Evolutionary conservation across 306 rosid species (phyloP), one percentile per base, ranked within the genome.

Genomic region (Delonix regia): DNA sequence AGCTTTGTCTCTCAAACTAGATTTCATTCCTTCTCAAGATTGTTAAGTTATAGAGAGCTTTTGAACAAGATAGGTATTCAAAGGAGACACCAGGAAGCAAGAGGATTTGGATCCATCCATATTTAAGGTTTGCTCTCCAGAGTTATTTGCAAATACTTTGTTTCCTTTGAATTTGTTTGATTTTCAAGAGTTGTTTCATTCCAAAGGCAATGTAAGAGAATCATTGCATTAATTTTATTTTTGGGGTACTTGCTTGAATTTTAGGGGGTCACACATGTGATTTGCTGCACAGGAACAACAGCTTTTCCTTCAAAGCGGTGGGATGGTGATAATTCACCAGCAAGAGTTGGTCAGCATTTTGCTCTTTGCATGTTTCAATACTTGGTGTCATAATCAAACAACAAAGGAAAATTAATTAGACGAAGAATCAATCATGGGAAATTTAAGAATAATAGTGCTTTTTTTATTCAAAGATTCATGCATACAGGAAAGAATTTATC

Each of bases 271-370:
- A 94, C 99, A 18, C 97, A 94, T 84, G 93, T 94, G 82, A 94
- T 94, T 82, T 94, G 97, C 90, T 89, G 94, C 90, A 88, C 95
- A 3, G 99, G 99, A 82, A 94, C 99, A 1, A 94, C 97, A 28
- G 99, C 97, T 38, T 94, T 94, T 85, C 99, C 99, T 82, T 94
- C 99, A 0, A 94, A 57, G 84, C 90, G 97, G 33, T 94, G 99
- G 99, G 91, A 85, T 55, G 97, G 88, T 51, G 97, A 92, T 62
- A 94, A 94, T 69, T 86, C 98, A 49, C 97, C 98, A 11, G 98
- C 88, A 83, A 89, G 88, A 84, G 94, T 90, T 87, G 98, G 98
- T 92, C 70, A 82, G 97, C 71, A 78, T 77, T 81, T 45, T 53
- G 16, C 56, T 39, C 52, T 69, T 57, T 44, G 39, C 38, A 44